Percentiles rank a stretch among this genome's conserved stretches.
Evolutionary conservation across 2,329 filamentous ascomycete genomes (phyloP).

Genomic region (Colletotrichum musicola): DNA sequence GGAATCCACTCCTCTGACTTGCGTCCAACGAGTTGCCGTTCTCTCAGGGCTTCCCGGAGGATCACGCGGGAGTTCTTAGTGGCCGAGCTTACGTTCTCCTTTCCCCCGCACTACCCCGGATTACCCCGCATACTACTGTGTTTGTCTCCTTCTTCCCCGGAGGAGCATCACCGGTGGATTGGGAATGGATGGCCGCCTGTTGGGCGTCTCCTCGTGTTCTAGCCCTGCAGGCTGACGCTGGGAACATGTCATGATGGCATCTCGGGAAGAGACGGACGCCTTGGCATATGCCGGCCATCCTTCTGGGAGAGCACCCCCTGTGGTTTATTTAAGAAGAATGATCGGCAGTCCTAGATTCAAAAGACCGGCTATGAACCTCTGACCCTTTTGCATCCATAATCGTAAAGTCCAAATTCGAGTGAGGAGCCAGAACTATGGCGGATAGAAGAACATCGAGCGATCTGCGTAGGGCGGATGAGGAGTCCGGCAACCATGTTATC

Average conservation of each 20-base stretch:
- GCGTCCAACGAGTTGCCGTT: background rate
- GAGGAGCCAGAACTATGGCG: background rate
- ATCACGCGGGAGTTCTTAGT: background rate
- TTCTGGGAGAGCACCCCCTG: background rate
- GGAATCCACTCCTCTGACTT: background rate
- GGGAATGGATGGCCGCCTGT: background rate
- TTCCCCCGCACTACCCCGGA: slow-evolving; percentile 32
- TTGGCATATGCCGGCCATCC: background rate
- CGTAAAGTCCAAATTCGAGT: background rate
- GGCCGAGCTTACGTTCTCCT: background rate
- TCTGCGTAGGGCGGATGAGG: slow-evolving; percentile 12
- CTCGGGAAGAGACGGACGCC: background rate
- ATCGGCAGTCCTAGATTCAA: background rate
- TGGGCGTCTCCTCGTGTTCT: background rate
- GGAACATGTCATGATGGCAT: slow-evolving; percentile 6
- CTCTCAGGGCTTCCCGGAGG: background rate
- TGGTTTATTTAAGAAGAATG: background rate
- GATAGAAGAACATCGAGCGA: background rate
- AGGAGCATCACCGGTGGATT: background rate
- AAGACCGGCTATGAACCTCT: background rate
- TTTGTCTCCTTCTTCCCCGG: background rate
- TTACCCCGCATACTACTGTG: slow-evolving; percentile 10
- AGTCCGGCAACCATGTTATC: slow-evolving; percentile 12
- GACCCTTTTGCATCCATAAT: background rate
- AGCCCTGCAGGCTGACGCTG: background rate